A percentile compares a stretch with the other conserved stretches of the same genome.
phyloP scores from a whole-genome alignment of 352 stramenopile genomes.

The Sclerospora graminicola region DNA sequence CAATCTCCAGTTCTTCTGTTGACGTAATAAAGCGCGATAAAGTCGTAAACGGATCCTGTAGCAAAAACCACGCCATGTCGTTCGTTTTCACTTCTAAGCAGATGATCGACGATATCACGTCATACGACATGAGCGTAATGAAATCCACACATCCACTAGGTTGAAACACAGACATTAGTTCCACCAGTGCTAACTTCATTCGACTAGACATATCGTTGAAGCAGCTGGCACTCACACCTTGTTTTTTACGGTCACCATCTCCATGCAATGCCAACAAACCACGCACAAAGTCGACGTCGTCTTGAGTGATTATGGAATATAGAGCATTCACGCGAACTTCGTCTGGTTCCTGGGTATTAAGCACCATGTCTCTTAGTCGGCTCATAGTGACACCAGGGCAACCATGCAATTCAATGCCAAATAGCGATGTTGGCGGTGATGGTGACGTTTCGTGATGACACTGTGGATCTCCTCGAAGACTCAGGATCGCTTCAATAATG shows the following conservation, averaged over 20 bases:
- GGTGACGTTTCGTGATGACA: slow-evolving; percentile 14
- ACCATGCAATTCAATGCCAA: slow-evolving; percentile 38
- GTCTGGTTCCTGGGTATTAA: slow-evolving; percentile 44
- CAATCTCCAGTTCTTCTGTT: slow-evolving; percentile 46
- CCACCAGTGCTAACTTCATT: slow-evolving; percentile 57
- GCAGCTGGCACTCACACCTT: slow-evolving; percentile 32
- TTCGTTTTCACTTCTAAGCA: slow-evolving; percentile 74
- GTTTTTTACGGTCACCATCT: slow-evolving; percentile 60
- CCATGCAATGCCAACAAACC: slow-evolving; percentile 44
- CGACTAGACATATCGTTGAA: slow-evolving; percentile 64
- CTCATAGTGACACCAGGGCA: slow-evolving; percentile 48
- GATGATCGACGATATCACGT: slow-evolving; percentile 77
- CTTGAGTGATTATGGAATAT: slow-evolving; percentile 50
- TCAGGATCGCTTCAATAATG: slow-evolving; percentile 71
- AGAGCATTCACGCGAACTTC: slow-evolving; percentile 58
- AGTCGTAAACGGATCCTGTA: slow-evolving; percentile 70
- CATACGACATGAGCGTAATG: slow-evolving; percentile 61
- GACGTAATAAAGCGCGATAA: slow-evolving; percentile 57
- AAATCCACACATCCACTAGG: slow-evolving; percentile 49
- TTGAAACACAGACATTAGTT: slow-evolving; percentile 55
- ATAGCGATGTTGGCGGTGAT: slow-evolving; percentile 27
- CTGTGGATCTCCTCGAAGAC: slow-evolving; percentile 42
- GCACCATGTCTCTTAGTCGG: slow-evolving; percentile 50
- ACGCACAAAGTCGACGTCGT: slow-evolving; percentile 62
- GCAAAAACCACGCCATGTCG: slow-evolving; percentile 68